A percentile compares a stretch with the other conserved stretches of the same genome.
These are phyloP conservation scores for Rhodotorula paludigena DNA, from an alignment of 768 basidiomycete species.

Conservation along the genomic window DNA sequence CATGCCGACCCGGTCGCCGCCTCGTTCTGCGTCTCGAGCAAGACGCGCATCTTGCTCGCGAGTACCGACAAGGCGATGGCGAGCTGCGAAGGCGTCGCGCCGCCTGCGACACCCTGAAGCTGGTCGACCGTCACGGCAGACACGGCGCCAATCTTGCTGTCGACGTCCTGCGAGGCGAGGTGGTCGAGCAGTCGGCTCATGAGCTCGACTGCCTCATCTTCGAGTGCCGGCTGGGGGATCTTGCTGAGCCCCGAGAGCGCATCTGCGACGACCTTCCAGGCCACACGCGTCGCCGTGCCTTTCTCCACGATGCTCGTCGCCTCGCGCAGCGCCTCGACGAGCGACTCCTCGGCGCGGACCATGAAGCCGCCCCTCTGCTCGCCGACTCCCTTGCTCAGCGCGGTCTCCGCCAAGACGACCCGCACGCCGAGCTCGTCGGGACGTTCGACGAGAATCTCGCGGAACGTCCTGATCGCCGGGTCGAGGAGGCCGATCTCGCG, in stretches of 20 bases:
- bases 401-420: slow-evolving; percentile 64
- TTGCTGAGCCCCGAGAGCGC: slow-evolving; percentile 63
- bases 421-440: slow-evolving; percentile 69
- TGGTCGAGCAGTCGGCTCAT: slow-evolving; percentile 10
- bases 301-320: slow-evolving; percentile 55
- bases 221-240: neutral
- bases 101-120: neutral
- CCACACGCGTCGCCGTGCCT: slow-evolving; percentile 61
- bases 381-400: slow-evolving; percentile 64
- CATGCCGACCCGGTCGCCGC: slow-evolving; percentile 58
- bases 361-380: slow-evolving; percentile 67
- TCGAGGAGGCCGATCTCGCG: slow-evolving; percentile 67
- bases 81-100: neutral
- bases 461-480: slow-evolving; percentile 67
- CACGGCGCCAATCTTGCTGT: slow-evolving; percentile 31
- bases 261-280: slow-evolving; percentile 80
- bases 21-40: slow-evolving; percentile 53
- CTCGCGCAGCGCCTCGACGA: slow-evolving; percentile 58
- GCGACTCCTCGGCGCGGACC: slow-evolving; percentile 67
- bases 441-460: slow-evolving; percentile 55
- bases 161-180: slow-evolving; percentile 31
- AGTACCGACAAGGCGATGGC: slow-evolving; percentile 44
- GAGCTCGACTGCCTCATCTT: neutral
- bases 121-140: slow-evolving; percentile 20
- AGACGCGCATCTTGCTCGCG: slow-evolving; percentile 41